Conservation (phyloP, 2,329 filamentous ascomycete species). For the Chrysosporium keratinophilum region DNA sequence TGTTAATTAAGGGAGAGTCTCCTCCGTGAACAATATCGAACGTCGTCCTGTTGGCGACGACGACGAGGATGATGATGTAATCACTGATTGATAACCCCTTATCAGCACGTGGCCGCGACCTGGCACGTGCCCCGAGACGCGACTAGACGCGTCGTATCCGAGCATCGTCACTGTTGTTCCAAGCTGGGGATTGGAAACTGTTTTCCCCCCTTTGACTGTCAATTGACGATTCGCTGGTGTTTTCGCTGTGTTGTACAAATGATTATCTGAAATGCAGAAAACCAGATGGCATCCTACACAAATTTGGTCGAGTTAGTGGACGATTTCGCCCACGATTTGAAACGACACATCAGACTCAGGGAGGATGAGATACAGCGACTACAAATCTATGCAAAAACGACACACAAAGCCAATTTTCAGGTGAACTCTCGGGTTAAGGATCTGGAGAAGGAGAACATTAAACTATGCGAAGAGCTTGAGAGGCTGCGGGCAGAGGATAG, state of each 20-base stretch:
- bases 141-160: not conserved
- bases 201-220: not conserved
- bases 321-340: slow-evolving; percentile 8
- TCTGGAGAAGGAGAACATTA: not conserved
- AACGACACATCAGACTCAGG: slow-evolving; percentile 5
- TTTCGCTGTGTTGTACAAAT: not conserved
- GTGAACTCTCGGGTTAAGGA: not conserved
- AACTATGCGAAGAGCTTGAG: not conserved
- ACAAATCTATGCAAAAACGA: not conserved
- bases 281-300: slow-evolving; percentile 5
- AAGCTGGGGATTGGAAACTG: not conserved
- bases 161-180: not conserved
- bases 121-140: slow-evolving; percentile 1
- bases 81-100: slow-evolving; percentile 1
- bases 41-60: not conserved
- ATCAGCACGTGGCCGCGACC: slow-evolving; percentile 1
- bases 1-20: not conserved
- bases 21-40: not conserved
- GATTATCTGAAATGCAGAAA: not conserved
- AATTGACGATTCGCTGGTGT: not conserved
- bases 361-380: not conserved
- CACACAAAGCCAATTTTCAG: not conserved
- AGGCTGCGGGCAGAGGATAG: not conserved
- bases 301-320: slow-evolving; percentile 4
- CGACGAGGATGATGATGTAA: not conserved